Base-by-base conservation (phyloP, 2,329 filamentous ascomycete genomes). In the Fusarium piperis region DNA sequence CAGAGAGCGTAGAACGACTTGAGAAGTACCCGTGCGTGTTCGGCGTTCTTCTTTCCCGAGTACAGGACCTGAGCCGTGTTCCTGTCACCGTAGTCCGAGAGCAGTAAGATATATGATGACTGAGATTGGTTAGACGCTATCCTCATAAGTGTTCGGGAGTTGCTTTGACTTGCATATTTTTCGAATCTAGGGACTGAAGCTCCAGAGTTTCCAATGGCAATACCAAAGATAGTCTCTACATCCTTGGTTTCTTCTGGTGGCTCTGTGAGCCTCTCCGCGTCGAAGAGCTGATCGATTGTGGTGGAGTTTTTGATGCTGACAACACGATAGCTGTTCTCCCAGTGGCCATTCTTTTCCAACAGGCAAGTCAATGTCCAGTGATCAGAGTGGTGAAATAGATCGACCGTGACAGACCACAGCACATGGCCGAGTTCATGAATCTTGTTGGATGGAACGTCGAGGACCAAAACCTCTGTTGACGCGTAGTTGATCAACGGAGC, bases 311-410 rank as follows among this genome's bases (percentile, higher is more conserved):
- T 26, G 41, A 63, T 58, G n/a, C 48, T 46, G 16, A 63, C 60
- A 15, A 58, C 20, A 30, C 52, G 60, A 35, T 46, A 56, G 23
- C 53, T 63, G 32, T 23, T 41, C 26, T 58, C 52, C 60, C 64
- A 67, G 8, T 41, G 61, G 20, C 65, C 53, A 11, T 64, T 20
- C 35, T 13, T 23, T 44, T 67, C 65, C 6, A 35, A 13, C 18
- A 67, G 44, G 16, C 61, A 64, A n/a, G 62, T 59, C 41, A 67
- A 55, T 7, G 48, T 67, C 65, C 65, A 67, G 12, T 46, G 46
- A 55, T 59, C 62, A 48, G 60, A 46, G 48, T 64, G 62, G 26
- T 59, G 51, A 38, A 59, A 60, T 10, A 44, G 46, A 16, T 67
- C 48, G 51, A 64, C 64, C 7, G 57, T 59, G 12, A 63, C 64